Percentiles rank a stretch among this genome's conserved stretches.
Evolutionary conservation across 2,329 filamentous ascomycete genomes (phyloP).

Genomic region (Aspergillus oerlinghausenensis): DNA sequence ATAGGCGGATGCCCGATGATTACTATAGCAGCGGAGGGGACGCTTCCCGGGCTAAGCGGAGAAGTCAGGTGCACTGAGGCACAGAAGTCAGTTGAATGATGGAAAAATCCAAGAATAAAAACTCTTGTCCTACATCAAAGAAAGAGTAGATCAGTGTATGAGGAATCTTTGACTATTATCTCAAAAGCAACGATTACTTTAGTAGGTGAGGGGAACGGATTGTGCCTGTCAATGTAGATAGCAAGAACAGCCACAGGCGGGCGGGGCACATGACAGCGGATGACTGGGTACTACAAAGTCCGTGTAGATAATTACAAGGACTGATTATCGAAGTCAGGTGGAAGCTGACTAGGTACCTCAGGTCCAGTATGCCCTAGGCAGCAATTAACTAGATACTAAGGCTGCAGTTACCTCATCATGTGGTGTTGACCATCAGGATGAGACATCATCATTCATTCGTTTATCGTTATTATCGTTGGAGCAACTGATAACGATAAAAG

Average conservation of each 20-base stretch:
- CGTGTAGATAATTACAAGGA: background rate
- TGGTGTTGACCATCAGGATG: background rate
- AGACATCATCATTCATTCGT: background rate
- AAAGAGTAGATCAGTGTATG: background rate
- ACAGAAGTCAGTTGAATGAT: background rate
- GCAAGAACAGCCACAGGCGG: background rate
- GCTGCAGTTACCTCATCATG: constrained; percentile 8
- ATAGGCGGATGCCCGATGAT: constrained; percentile 23
- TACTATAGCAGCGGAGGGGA: constrained; percentile 10
- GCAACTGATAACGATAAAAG: background rate
- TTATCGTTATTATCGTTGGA: background rate
- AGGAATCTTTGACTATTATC: background rate
- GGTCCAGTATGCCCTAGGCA: background rate
- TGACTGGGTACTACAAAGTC: background rate
- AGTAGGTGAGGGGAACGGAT: background rate
- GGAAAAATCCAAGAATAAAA: background rate
- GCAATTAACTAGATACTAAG: background rate
- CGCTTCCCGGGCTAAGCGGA: constrained; percentile 13
- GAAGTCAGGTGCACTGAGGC: constrained; percentile 12
- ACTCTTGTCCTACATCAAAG: background rate
- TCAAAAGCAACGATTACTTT: background rate
- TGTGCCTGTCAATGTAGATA: background rate
- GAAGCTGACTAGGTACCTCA: background rate
- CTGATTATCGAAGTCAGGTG: background rate
- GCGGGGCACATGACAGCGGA: constrained; percentile 18